Evolutionary conservation across 1,139 yeast species (phyloP).

Genomic region (Yamadazyma mexicana): DNA sequence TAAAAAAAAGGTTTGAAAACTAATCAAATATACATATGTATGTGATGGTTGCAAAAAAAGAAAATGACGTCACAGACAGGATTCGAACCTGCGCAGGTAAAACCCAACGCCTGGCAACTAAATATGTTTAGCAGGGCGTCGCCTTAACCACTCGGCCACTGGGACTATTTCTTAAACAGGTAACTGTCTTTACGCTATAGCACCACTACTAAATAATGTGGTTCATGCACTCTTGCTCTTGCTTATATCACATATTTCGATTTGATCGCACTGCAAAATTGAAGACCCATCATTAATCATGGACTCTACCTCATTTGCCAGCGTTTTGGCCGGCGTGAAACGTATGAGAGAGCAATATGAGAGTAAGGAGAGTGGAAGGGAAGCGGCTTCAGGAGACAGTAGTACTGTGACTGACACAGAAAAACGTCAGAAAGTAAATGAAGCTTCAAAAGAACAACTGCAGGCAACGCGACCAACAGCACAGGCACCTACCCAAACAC

Average conservation of each 20-base stretch:
- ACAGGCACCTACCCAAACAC: not conserved
- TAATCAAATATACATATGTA: too few relatives aligned
- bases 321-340: conserved; percentile 63
- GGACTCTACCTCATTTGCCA: conserved; percentile 62
- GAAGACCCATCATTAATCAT: conserved; percentile 3
- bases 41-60: conserved; percentile 35
- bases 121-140: conserved; percentile 63
- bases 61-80: conserved; percentile 75
- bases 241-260: too few relatives aligned
- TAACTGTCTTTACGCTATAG: not conserved
- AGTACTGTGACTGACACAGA: not conserved
- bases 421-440: not conserved
- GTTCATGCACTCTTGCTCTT: too few relatives aligned
- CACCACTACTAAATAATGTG: too few relatives aligned
- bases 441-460: not conserved
- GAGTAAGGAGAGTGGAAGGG: conserved; percentile 4
- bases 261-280: not conserved
- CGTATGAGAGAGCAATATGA: conserved; percentile 44
- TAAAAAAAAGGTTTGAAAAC: too few relatives aligned
- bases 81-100: conserved; percentile 89
- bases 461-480: too few relatives aligned
- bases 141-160: conserved; percentile 91
- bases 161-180: conserved; percentile 31
- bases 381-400: not conserved
- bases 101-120: conserved; percentile 65